Evolutionary conservation across 73 alveolate genomes (phyloP).

Genomic region (Vitrella brassicaformis): DNA sequence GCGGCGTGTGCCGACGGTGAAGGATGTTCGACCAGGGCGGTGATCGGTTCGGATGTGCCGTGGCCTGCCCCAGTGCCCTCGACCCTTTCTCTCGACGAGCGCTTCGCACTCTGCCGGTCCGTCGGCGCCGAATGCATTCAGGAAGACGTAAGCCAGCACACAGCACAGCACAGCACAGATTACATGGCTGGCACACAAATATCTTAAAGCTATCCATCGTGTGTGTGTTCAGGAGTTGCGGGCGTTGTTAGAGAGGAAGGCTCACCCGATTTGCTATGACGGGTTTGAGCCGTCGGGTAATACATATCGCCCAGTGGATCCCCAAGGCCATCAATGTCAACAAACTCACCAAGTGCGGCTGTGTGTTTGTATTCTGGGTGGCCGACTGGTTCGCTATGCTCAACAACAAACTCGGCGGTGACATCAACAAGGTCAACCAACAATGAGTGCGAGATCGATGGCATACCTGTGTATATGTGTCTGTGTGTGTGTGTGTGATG

Average conservation of each 20-base stretch:
- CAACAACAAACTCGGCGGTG: slow-evolving; percentile 98
- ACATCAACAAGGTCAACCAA: slow-evolving; percentile 53
- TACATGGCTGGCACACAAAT: too few relatives aligned
- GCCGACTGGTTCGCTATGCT: slow-evolving; percentile 99
- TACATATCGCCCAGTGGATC: slow-evolving; percentile 98
- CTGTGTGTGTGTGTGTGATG: too few relatives aligned
- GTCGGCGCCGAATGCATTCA: slow-evolving; percentile 21
- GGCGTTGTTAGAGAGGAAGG: slow-evolving; percentile 57
- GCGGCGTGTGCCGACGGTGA: too few relatives aligned
- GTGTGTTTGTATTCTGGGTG: slow-evolving; percentile 94
- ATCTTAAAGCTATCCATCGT: neutral
- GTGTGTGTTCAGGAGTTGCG: slow-evolving; percentile 40
- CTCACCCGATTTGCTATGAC: slow-evolving; percentile 86
- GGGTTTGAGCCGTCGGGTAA: slow-evolving; percentile 99
- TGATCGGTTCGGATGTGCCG: too few relatives aligned
- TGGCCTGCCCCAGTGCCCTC: neutral
- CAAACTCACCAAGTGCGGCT: slow-evolving; percentile 94
- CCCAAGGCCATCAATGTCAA: slow-evolving; percentile 79
- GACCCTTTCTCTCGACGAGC: neutral
- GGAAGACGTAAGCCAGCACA: neutral
- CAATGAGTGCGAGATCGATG: neutral
- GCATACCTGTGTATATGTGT: too few relatives aligned
- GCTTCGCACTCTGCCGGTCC: slow-evolving; percentile 12
- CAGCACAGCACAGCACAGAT: neutral
- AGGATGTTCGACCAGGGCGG: too few relatives aligned